Evolutionary conservation across 2,329 filamentous ascomycete genomes (phyloP).

Genomic region (Diaporthe sp.): DNA sequence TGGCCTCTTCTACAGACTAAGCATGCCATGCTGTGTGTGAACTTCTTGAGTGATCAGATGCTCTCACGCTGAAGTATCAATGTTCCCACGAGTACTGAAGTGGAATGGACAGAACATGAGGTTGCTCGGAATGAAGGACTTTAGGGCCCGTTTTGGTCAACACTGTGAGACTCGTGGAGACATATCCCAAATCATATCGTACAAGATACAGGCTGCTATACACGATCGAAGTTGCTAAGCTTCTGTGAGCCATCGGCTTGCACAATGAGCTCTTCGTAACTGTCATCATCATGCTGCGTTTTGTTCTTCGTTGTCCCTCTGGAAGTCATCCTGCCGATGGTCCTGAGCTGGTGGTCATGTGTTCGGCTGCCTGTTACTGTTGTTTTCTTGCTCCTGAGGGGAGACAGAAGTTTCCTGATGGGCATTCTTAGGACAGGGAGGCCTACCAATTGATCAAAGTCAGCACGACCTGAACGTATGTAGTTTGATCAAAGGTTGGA

Average conservation of each 20-base stretch:
- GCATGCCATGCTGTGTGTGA: too few relatives aligned
- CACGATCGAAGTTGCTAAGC: not conserved
- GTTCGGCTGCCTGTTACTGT: conserved; percentile 18
- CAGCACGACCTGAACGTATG: not conserved
- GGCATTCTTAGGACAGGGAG: conserved; percentile 10
- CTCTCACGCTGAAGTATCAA: too few relatives aligned
- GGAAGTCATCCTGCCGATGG: conserved; percentile 2
- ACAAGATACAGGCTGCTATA: not conserved
- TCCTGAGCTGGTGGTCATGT: not conserved
- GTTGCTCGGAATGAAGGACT: too few relatives aligned
- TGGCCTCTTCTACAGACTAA: too few relatives aligned
- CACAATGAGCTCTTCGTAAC: not conserved
- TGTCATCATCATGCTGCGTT: conserved; percentile 11
- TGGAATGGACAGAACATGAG: not conserved
- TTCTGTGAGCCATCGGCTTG: not conserved
- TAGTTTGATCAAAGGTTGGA: too few relatives aligned
- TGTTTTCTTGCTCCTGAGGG: conserved; percentile 2
- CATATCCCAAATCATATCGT: not conserved
- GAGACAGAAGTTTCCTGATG: not conserved
- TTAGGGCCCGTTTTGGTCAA: too few relatives aligned
- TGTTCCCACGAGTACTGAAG: too few relatives aligned
- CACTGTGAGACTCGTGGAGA: not conserved
- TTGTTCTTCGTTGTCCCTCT: not conserved
- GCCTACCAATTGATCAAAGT: not conserved
- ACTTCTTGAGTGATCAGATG: too few relatives aligned